A percentile compares a stretch with the other conserved stretches of the same genome.
These are phyloP conservation scores for Croton setiger DNA, from an alignment of 441 rosid species.

Conservation along the genomic window DNA sequence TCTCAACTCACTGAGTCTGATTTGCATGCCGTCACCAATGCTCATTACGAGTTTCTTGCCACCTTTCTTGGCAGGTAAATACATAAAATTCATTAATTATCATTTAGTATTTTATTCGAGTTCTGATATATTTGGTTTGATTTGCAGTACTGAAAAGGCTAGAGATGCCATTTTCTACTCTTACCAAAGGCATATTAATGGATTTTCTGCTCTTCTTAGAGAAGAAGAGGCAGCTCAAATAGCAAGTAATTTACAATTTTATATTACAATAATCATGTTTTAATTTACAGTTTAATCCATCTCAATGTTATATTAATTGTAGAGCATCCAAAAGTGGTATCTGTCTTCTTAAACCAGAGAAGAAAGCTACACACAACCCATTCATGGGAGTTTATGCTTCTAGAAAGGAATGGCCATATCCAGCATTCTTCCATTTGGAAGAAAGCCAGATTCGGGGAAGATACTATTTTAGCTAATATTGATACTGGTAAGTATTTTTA, in stretches of 20 bases:
- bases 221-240: constrained; percentile 51
- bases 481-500: too few species aligned
- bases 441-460: constrained; percentile 51
- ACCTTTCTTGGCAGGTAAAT: constrained; percentile 45
- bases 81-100: too few species aligned
- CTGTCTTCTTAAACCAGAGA: constrained; percentile 40
- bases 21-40: constrained; percentile 26
- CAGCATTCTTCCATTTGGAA: constrained; percentile 36
- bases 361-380: constrained; percentile 52
- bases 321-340: constrained; percentile 50
- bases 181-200: constrained; percentile 49
- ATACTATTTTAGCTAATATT: constrained; percentile 54
- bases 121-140: not conserved
- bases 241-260: constrained; percentile 29
- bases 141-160: constrained; percentile 40
- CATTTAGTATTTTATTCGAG: too few species aligned
- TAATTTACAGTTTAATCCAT: too few species aligned
- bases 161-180: constrained; percentile 50
- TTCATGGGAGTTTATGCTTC: constrained; percentile 61
- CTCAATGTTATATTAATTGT: constrained; percentile 9
- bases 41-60: constrained; percentile 49
- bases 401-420: constrained; percentile 34
- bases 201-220: constrained; percentile 53
- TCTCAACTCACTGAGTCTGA: constrained; percentile 29
- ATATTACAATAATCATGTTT: too few species aligned